Evolutionary conservation across 306 rosid species (phyloP).

Genomic region (Cicer pinnatifidum): DNA sequence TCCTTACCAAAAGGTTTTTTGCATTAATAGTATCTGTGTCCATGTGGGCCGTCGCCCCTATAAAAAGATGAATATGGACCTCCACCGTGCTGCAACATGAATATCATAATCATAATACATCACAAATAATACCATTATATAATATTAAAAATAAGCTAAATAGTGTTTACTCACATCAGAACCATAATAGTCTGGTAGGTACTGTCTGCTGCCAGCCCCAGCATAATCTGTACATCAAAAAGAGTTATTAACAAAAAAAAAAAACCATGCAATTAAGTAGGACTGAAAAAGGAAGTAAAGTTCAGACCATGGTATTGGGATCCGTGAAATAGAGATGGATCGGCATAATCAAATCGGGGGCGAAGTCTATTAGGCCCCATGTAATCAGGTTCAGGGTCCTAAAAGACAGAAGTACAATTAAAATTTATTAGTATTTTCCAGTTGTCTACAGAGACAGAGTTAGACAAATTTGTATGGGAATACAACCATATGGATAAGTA

Average conservation of each 20-base stretch:
- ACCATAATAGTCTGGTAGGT: slow-evolving; percentile 60
- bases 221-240: slow-evolving; percentile 52
- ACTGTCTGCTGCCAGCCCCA: slow-evolving; percentile 59
- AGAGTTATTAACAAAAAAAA: slow-evolving; percentile 15
- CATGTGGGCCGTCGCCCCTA: slow-evolving; percentile 55
- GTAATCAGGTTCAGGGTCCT: slow-evolving; percentile 75
- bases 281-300: slow-evolving; percentile 11
- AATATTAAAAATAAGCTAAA: slow-evolving; percentile 36
- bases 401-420: slow-evolving; percentile 34
- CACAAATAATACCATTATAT: slow-evolving; percentile 19
- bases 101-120: slow-evolving; percentile 44
- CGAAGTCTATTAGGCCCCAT: slow-evolving; percentile 67
- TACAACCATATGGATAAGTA: background rate
- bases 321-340: slow-evolving; percentile 58
- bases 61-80: slow-evolving; percentile 60
- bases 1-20: slow-evolving; percentile 50
- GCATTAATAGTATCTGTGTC: slow-evolving; percentile 61
- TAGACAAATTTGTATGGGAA: slow-evolving; percentile 15
- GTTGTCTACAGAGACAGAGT: background rate
- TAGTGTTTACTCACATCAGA: slow-evolving; percentile 62
- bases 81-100: slow-evolving; percentile 60
- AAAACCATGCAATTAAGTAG: slow-evolving; percentile 1
- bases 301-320: slow-evolving; percentile 57
- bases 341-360: slow-evolving; percentile 67
- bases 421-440: slow-evolving; percentile 33